Evolutionary conservation across 2,329 filamentous ascomycete genomes (phyloP), one percentile per base, ranked within the genome.

Genomic region (Penicillium sp.): DNA sequence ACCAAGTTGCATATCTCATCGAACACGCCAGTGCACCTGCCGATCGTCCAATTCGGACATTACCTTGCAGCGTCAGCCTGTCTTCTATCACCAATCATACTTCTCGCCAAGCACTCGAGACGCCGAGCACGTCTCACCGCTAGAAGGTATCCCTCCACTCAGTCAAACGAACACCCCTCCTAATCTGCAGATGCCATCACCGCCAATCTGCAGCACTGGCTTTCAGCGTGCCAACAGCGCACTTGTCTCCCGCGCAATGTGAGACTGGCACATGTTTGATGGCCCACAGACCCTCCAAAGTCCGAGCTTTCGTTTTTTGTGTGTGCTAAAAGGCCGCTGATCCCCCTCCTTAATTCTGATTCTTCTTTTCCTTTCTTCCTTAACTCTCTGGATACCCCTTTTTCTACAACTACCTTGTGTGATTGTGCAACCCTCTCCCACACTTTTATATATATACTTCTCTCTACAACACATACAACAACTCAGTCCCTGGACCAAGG

Each of bases 1-100:
- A 47, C 17, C 16, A 25, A 31, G 10, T 38, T 38, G 40, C 19
- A 44, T 28, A 51, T 51, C 41, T 55, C 45, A 41, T 55, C 44
- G 49, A 50, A 50, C 53, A 60, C 50, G 54, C 55, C 52, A 43
- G 43, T 37, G 46, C 35, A 58, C 37, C 56, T 64, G 61, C 56
- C 58, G 63, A 65, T 65, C 63, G 52, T 59, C 46, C 53, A 55
- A 61, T 58, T 30, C 28, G 52, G 61, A 60, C 60, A 63, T 64
- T 60, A 62, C 64, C 57, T 38, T 61, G 59, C 57, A 66, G 57
- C 51, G 45, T 66, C 62, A 22, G 22, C 22, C 49, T 38, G 46
- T n/a, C 5, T 12, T n/a, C 7, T 11, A 35, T 38, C 50, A 47
- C 63, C 63, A 66, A 66, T 66, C 53, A 62, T 58, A 28, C 51